Percentiles rank a stretch among this genome's conserved stretches.
Conservation (phyloP, 306 rosid species). For the Calophaca sinica region DNA sequence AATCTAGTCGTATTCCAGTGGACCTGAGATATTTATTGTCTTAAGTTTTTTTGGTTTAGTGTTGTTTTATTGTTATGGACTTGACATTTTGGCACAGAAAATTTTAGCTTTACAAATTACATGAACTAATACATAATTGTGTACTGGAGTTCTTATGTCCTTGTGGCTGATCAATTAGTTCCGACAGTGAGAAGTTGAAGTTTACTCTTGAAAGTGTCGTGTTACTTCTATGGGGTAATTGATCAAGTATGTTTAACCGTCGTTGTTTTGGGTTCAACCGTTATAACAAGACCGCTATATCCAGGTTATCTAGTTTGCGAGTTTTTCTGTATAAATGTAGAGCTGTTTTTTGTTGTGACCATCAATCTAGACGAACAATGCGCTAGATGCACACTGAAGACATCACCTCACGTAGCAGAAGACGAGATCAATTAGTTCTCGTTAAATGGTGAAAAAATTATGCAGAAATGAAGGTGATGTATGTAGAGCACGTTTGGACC, state of each 20-base stretch:
- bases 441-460: neutral
- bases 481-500: neutral
- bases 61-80: conserved; percentile 57
- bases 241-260: neutral
- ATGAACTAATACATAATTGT: conserved; percentile 43
- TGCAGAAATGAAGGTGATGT: neutral
- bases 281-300: too few relatives aligned
- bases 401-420: too few relatives aligned
- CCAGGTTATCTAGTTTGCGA: too few relatives aligned
- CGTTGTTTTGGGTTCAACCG: conserved; percentile 19
- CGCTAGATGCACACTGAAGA: neutral
- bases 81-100: conserved; percentile 49
- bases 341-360: neutral
- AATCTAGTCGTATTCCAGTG: conserved; percentile 56
- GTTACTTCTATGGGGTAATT: conserved; percentile 26
- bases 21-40: conserved; percentile 62
- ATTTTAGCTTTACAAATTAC: conserved; percentile 48
- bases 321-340: too few relatives aligned
- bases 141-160: conserved; percentile 48
- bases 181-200: conserved; percentile 31
- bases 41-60: conserved; percentile 43
- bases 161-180: conserved; percentile 37
- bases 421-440: neutral
- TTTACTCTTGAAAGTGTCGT: conserved; percentile 39
- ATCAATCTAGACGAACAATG: neutral